phyloP scores from a whole-genome alignment of 2,329 filamentous ascomycete genomes.

The Diaporthe vaccinii region DNA sequence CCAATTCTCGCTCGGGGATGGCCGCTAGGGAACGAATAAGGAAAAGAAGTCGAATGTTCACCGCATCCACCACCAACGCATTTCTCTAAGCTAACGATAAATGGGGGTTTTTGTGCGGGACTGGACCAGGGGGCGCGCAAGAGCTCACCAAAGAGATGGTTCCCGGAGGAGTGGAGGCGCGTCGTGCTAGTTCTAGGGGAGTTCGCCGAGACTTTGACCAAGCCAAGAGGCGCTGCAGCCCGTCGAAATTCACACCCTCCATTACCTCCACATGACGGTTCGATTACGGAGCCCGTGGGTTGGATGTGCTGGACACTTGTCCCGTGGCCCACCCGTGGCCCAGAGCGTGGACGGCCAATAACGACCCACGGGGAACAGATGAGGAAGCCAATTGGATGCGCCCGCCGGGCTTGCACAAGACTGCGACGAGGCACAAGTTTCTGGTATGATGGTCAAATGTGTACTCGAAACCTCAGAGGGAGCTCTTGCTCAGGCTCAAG shows the following conservation, averaged over 20 bases:
- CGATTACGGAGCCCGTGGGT: constrained; percentile 28
- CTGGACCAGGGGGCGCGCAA: constrained; percentile 22
- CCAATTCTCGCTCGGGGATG: constrained; percentile 20
- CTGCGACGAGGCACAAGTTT: constrained; percentile 32
- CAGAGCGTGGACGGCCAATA: constrained; percentile 40
- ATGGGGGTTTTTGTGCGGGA: constrained; percentile 40
- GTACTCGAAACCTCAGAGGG: constrained; percentile 28
- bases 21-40: not conserved
- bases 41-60: not conserved
- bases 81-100: constrained; percentile 33
- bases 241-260: constrained; percentile 34
- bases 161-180: constrained; percentile 35
- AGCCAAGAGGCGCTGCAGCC: constrained; percentile 41
- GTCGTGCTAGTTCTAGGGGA: constrained; percentile 38
- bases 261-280: constrained; percentile 34
- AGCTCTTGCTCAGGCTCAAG: not conserved
- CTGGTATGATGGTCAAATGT: not conserved
- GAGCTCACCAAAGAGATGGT: constrained; percentile 37
- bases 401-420: constrained; percentile 41
- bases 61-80: constrained; percentile 18
- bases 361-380: constrained; percentile 37
- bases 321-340: constrained; percentile 39
- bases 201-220: constrained; percentile 40
- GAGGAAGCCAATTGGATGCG: constrained; percentile 37
- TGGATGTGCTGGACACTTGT: constrained; percentile 39